Evolutionary conservation across 2,329 filamentous ascomycete genomes (phyloP).

Genomic region (Paecilomyces formosus): DNA sequence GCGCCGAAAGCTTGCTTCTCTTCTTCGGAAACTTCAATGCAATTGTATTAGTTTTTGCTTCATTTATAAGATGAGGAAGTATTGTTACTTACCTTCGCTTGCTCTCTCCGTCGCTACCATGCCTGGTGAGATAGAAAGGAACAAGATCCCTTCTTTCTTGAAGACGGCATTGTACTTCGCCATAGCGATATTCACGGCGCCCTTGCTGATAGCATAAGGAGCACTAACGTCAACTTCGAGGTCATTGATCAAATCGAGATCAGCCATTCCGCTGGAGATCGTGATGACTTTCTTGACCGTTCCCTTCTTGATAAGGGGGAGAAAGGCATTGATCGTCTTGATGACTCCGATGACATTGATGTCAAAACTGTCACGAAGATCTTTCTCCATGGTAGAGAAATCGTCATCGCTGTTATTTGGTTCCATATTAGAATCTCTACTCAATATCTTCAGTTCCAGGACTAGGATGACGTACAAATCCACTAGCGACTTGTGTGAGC

Average conservation of each 20-base stretch:
- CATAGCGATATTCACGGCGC: constrained; percentile 45
- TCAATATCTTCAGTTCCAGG: background rate
- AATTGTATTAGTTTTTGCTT: background rate
- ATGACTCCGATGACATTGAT: constrained; percentile 48
- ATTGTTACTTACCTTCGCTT: background rate
- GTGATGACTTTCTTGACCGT: constrained; percentile 48
- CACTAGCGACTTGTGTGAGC: constrained; percentile 25
- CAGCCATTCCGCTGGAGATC: constrained; percentile 44
- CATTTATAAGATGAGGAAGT: background rate
- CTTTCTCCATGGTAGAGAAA: constrained; percentile 26
- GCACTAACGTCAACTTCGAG: constrained; percentile 25
- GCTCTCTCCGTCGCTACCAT: constrained; percentile 37
- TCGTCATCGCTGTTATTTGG: constrained; percentile 17
- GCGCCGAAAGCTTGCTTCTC: background rate
- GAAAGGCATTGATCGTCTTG: constrained; percentile 46
- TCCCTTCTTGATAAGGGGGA: constrained; percentile 47
- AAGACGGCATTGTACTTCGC: constrained; percentile 49
- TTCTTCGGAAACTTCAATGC: background rate
- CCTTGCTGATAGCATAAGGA: constrained; percentile 46
- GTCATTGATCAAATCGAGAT: constrained; percentile 36
- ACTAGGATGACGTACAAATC: constrained; percentile 27
- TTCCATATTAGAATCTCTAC: background rate
- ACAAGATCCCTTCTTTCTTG: constrained; percentile 44
- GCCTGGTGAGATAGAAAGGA: constrained; percentile 47
- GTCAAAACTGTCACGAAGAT: constrained; percentile 28